These are phyloP conservation scores for Vanilla planifolia DNA, from an alignment of 106 monocot species.

Conservation along the genomic window DNA sequence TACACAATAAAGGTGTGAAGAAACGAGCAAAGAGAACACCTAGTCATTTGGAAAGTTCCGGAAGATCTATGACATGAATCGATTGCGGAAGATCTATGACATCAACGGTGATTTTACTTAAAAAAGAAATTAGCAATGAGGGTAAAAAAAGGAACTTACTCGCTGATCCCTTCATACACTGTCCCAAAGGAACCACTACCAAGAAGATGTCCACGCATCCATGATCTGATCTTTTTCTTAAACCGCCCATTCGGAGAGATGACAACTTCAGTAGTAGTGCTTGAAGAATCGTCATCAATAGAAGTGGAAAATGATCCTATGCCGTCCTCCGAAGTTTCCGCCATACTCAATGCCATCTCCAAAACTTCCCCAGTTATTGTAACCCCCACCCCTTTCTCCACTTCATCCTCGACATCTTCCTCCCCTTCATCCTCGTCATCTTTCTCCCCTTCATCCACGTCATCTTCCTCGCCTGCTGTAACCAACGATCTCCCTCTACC, in stretches of 20 bases:
- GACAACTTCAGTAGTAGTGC: conserved; percentile 38
- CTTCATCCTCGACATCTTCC: conserved; percentile 10
- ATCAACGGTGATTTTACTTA: background rate
- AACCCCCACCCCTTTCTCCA: background rate
- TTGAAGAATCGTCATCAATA: conserved; percentile 11
- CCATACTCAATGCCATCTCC: conserved; percentile 10
- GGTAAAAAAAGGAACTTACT: conserved; percentile 45
- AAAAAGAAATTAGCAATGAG: background rate
- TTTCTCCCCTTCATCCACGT: conserved; percentile 4
- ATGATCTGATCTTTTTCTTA: conserved; percentile 42
- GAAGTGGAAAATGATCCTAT: too few relatives aligned
- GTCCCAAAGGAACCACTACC: conserved; percentile 88
- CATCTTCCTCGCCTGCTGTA: background rate
- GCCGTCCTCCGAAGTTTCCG: background rate
- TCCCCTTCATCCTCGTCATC: background rate
- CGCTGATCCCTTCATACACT: conserved; percentile 70
- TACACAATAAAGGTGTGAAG: too few relatives aligned
- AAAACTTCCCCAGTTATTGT: too few relatives aligned
- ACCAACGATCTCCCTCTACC: background rate
- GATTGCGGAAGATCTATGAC: background rate
- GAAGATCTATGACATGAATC: background rate
- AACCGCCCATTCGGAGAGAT: conserved; percentile 45
- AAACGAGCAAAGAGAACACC: too few relatives aligned
- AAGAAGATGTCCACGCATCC: conserved; percentile 44
- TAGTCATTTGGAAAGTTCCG: too few relatives aligned